Evolutionary conservation across 495 filamentous ascomycete species (phyloP), one percentile per base, ranked within the genome.

Genomic region (Penicillium chermesinum): DNA sequence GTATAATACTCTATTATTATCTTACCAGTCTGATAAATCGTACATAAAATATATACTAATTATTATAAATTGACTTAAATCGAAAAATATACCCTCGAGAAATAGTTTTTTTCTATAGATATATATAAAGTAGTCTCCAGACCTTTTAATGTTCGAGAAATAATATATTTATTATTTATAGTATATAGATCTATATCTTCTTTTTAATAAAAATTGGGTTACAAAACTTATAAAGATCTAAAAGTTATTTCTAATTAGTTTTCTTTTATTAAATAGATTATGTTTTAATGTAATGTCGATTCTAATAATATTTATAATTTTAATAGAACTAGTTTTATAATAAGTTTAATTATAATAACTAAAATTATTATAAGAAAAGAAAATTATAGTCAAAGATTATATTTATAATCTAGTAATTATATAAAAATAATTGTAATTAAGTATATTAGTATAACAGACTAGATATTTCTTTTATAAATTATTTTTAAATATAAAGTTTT

Each of bases 301-400:
- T 19, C 41, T 16, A 55, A 65, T 7, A 62, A 75, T 57, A 61
- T 68, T 34, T 71, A 70, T 41, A 76, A 74, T 46, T 74, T 77
- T 54, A 62, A 77, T 50, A 61, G 76, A 52, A 68, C 60, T 47
- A 55, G 67, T 48, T 65, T 74, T 60, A 35, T 59, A 35, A 73
- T 75, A 38, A 63, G 65, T n/a, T 42, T 70, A 35, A 63, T 59
- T 50, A 41, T 41, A 10, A 54, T 52, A 27, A 39, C 25, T 35
- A 63, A 61, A 45, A 61, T 71, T 41, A 46, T 70, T 58, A 70
- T 52, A 41, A 30, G 44, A 14, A 39, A 48, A 37, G 50, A 72
- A 51, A 49, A 54, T 34, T 38, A 35, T 48, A 40, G 51, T 40
- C 50, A 48, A 38, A 41, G 49, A 21, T 53, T 46, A 32, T 16